Evolutionary conservation across 805 yeast genomes (phyloP).

Genomic region (Metschnikowia similis): DNA sequence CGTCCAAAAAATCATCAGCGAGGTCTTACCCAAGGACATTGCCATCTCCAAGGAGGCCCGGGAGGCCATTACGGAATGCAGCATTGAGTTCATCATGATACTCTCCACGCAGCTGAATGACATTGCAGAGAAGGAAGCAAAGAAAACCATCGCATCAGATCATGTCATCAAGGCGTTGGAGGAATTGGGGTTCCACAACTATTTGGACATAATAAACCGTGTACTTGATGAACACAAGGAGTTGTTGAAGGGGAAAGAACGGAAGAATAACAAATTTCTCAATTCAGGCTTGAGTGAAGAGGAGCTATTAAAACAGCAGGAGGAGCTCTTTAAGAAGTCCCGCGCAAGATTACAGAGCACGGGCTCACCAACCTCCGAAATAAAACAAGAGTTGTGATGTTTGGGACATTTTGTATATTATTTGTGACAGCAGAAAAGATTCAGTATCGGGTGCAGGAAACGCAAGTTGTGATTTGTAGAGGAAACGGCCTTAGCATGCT

Average conservation of each 20-base stretch:
- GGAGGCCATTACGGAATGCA: constrained; percentile 92
- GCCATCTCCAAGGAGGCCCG: constrained; percentile 90
- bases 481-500: neutral
- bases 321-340: constrained; percentile 79
- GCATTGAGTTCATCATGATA: constrained; percentile 94
- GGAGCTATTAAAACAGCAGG: constrained; percentile 87
- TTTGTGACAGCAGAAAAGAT: constrained; percentile 7
- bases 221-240: constrained; percentile 86
- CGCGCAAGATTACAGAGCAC: constrained; percentile 55
- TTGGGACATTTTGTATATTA: constrained; percentile 12
- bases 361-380: constrained; percentile 14
- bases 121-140: constrained; percentile 92
- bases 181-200: constrained; percentile 82
- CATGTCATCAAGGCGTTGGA: constrained; percentile 88
- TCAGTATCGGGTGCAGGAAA: neutral
- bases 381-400: constrained; percentile 12
- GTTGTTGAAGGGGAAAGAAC: constrained; percentile 80
- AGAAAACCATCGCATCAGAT: constrained; percentile 94
- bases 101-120: constrained; percentile 90
- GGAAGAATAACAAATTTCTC: constrained; percentile 88
- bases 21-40: constrained; percentile 82
- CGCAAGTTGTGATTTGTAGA: neutral
- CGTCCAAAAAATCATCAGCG: constrained; percentile 90
- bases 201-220: constrained; percentile 75
- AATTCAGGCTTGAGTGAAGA: constrained; percentile 90